phyloP scores from a whole-genome alignment of 441 rosid species.

The Adansonia rubrostipa region DNA sequence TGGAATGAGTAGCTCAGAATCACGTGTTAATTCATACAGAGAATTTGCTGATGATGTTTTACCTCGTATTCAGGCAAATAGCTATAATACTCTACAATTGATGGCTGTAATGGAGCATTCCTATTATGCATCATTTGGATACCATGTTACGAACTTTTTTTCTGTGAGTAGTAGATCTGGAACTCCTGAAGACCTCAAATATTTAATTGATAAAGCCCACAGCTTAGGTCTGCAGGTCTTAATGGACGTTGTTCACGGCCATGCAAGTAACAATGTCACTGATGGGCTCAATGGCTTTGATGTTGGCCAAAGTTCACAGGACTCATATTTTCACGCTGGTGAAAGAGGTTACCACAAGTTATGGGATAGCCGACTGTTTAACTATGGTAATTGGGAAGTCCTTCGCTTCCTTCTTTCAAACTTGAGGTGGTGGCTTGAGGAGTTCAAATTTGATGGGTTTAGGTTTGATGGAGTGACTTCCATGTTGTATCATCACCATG shows the following conservation, averaged over 20 bases:
- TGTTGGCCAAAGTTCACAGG: constrained; percentile 76
- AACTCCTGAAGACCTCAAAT: constrained; percentile 84
- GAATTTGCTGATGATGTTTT: constrained; percentile 82
- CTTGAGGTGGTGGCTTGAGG: constrained; percentile 90
- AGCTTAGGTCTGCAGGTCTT: constrained; percentile 72
- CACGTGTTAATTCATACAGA: constrained; percentile 64
- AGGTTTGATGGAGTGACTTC: constrained; percentile 88
- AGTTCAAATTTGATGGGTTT: constrained; percentile 79
- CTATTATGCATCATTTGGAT: constrained; percentile 85
- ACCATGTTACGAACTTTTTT: constrained; percentile 81
- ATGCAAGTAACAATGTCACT: constrained; percentile 76
- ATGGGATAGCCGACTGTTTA: constrained; percentile 87
- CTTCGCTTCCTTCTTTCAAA: constrained; percentile 83
- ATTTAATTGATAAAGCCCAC: constrained; percentile 85
- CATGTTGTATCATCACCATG: constrained; percentile 86
- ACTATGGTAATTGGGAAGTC: constrained; percentile 89
- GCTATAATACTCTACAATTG: constrained; percentile 74
- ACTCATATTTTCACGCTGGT: constrained; percentile 79
- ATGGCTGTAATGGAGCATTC: constrained; percentile 94
- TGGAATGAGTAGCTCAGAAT: constrained; percentile 86
- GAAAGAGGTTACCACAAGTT: constrained; percentile 74
- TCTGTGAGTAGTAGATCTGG: constrained; percentile 86
- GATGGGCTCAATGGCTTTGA: constrained; percentile 93
- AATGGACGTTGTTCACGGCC: constrained; percentile 85
- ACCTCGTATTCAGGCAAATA: constrained; percentile 74